Percentiles rank a stretch among this genome's conserved stretches.
These are phyloP conservation scores for Starmera amethionina DNA, from an alignment of 805 yeast genomes.

Conservation along the genomic window DNA sequence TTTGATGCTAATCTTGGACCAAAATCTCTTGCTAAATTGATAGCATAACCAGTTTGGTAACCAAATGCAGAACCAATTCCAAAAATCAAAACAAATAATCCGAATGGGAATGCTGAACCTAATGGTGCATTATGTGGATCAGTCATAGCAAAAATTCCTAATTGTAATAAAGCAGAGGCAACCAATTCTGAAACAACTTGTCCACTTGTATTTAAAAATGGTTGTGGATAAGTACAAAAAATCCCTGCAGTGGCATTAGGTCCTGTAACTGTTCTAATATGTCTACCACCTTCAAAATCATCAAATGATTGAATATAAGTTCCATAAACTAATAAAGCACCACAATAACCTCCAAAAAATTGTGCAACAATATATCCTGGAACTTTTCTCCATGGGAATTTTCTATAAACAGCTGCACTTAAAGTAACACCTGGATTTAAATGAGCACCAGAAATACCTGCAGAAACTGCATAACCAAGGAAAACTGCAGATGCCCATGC, in stretches of 20 bases:
- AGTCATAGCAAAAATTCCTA: constrained; percentile 39
- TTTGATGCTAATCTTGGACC: constrained; percentile 42
- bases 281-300: constrained; percentile 25
- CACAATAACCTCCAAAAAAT: constrained; percentile 37
- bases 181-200: constrained; percentile 39
- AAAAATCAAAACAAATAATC: constrained; percentile 33
- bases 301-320: constrained; percentile 31
- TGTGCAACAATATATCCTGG: constrained; percentile 37
- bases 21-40: constrained; percentile 45
- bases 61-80: constrained; percentile 39
- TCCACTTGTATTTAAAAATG: constrained; percentile 30
- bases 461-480: constrained; percentile 39
- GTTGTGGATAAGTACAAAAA: constrained; percentile 36
- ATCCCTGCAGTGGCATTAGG: constrained; percentile 29
- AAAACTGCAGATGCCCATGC: constrained; percentile 49
- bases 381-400: constrained; percentile 40
- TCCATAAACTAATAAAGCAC: constrained; percentile 36
- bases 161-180: constrained; percentile 33
- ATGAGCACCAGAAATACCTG: constrained; percentile 53
- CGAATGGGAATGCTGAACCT: constrained; percentile 36
- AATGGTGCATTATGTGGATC: constrained; percentile 40
- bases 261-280: constrained; percentile 17
- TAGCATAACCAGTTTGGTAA: constrained; percentile 44
- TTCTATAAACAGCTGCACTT: constrained; percentile 36
- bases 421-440: constrained; percentile 45